These are phyloP conservation scores for Blastobotrys petasosporus DNA, from an alignment of 1,139 yeast species.

Conservation along the genomic window DNA sequence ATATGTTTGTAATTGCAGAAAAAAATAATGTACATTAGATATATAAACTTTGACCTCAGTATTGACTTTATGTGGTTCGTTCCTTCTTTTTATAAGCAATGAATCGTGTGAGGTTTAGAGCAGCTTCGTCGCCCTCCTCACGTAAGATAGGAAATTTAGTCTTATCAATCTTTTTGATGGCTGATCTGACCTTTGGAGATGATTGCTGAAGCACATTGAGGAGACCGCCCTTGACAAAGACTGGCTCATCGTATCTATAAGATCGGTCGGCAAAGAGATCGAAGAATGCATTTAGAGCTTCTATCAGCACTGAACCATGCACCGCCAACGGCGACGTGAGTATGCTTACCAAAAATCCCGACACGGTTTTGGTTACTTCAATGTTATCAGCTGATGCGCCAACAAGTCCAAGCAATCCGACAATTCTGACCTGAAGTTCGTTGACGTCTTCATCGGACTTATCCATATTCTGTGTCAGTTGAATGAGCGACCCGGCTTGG, in stretches of 20 bases:
- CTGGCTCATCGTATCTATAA: constrained; percentile 58
- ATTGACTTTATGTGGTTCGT: constrained; percentile 12
- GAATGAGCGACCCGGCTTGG: constrained; percentile 11
- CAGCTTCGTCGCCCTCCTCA: constrained; percentile 61
- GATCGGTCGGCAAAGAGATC: constrained; percentile 77
- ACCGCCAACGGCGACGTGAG: constrained; percentile 33
- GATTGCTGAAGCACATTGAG: constrained; percentile 40
- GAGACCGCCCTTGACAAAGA: constrained; percentile 58
- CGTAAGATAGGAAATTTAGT: constrained; percentile 54
- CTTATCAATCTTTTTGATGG: constrained; percentile 62
- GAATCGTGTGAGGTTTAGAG: constrained; percentile 64
- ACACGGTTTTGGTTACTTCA: constrained; percentile 37
- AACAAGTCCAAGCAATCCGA: constrained; percentile 51
- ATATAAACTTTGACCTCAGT: neutral
- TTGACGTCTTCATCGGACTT: constrained; percentile 19
- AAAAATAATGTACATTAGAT: neutral
- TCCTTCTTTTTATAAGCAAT: constrained; percentile 62
- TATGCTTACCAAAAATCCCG: constrained; percentile 22
- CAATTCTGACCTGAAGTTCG: constrained; percentile 24
- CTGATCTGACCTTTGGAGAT: constrained; percentile 46
- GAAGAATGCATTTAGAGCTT: constrained; percentile 58
- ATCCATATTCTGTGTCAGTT: constrained; percentile 12
- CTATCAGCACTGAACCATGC: constrained; percentile 44
- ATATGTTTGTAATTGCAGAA: constrained; percentile 4
- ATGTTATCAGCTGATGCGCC: constrained; percentile 43